Percentiles rank a stretch among this genome's conserved stretches.
phyloP scores from a whole-genome alignment of 2,329 filamentous ascomycete species.

The Aspergillus unguis region DNA sequence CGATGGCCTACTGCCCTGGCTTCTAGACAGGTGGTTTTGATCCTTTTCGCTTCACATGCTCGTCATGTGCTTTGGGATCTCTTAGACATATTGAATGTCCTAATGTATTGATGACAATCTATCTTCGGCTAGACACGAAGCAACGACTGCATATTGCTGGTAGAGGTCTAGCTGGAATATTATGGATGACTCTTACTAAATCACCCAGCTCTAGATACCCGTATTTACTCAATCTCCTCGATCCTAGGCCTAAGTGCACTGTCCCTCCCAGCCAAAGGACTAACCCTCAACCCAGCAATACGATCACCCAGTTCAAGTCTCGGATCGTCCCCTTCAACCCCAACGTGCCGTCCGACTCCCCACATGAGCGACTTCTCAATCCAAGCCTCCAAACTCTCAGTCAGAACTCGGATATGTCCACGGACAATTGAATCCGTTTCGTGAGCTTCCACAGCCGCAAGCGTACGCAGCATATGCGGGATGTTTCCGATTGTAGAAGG shows the following conservation, averaged over 20 bases:
- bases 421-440: constrained; percentile 40
- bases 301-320: constrained; percentile 35
- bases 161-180: too few species aligned
- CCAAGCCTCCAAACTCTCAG: constrained; percentile 44
- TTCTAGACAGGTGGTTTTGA: too few species aligned
- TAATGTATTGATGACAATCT: not conserved
- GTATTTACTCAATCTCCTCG: constrained; percentile 41
- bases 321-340: constrained; percentile 18
- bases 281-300: constrained; percentile 37
- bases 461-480: constrained; percentile 35
- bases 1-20: too few species aligned
- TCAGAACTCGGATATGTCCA: constrained; percentile 38
- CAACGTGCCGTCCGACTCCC: constrained; percentile 30
- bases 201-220: not conserved
- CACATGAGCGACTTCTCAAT: constrained; percentile 41
- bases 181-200: not conserved
- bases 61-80: not conserved
- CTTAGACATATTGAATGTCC: not conserved
- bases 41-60: too few species aligned
- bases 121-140: not conserved
- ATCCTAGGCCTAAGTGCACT: constrained; percentile 31
- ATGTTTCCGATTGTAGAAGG: constrained; percentile 37
- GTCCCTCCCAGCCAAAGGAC: constrained; percentile 29
- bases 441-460: constrained; percentile 36
- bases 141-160: too few species aligned